Evolutionary conservation across 1,284 basidiomycete species (phyloP), one percentile per base, ranked within the genome.

Genomic region (Takashimella koratensis): DNA sequence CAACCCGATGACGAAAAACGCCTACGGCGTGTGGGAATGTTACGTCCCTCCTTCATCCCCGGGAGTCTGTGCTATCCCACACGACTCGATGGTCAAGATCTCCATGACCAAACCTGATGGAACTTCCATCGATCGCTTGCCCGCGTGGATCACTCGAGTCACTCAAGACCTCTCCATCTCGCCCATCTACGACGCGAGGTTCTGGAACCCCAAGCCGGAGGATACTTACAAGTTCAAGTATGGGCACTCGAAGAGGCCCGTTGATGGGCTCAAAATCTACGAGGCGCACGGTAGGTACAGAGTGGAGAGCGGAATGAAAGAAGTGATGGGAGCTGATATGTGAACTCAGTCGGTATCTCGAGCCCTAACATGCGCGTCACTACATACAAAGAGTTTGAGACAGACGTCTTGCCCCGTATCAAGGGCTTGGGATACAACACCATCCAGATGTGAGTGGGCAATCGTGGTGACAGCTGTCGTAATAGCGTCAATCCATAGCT

Each of bases 31-130:
- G n/a, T 98, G 91, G 88, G 87, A 90, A 72, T 85, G 93, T 58
- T 83, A 79, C 30, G 65, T 98, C 3, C 86, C 88, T n/a, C 83
- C 91, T 22, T 78, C 78, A 39, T 74, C 80, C 27, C 76, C 81
- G 10, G 90, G 90, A 2, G 79, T 82, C 47, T 88, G 87, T 65
- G 86, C 86, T 19, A 96, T 98, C 64, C 86, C 89, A 25, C 95
- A 98, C 73, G 90, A 97, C 74, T 89, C 89, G 50, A 97, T 94
- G 79, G 65, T 97, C 68, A 97, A 97, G 87, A 88, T 92, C 64
- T 92, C 92, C 23, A 88, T 96, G 87, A 82, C 90, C 47, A 72
- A 84, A 11, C 84, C 85, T 1, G 80, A 79, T 49, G 88, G 88
- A 11, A 81, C 86, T 59, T 85, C 89, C 40, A 88, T 97, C 60